phyloP scores from a whole-genome alignment of 352 stramenopile species.

The Nothophytophthora sp. region DNA sequence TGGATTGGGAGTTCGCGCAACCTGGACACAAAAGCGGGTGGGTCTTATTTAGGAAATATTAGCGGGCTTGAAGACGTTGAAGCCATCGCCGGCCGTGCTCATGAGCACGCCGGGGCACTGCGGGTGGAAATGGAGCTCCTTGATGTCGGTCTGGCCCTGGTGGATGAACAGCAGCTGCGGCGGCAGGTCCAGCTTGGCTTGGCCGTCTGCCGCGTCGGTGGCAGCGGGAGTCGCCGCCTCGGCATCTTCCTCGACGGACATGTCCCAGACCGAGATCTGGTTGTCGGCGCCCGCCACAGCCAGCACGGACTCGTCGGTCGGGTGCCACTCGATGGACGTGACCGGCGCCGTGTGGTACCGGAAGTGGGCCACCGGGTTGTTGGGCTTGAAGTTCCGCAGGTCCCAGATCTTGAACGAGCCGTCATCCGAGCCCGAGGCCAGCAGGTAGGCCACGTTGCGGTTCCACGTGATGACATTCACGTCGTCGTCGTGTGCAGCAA shows the following conservation, averaged over 20 bases:
- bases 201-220: constrained; percentile 38
- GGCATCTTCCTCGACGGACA: constrained; percentile 98
- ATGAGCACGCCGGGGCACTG: constrained; percentile 98
- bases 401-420: constrained; percentile 98
- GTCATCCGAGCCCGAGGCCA: constrained; percentile 98
- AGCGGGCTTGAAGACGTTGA: constrained; percentile 98
- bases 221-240: constrained; percentile 43
- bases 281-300: constrained; percentile 95
- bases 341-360: constrained; percentile 96
- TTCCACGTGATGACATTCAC: constrained; percentile 99
- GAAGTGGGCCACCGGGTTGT: constrained; percentile 94
- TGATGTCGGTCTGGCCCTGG: constrained; percentile 98
- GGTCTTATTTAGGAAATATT: constrained; percentile 88
- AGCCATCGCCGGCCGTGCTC: constrained; percentile 96
- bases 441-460: constrained; percentile 95
- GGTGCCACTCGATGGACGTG: constrained; percentile 99
- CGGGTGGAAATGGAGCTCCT: constrained; percentile 99
- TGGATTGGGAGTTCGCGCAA: constrained; percentile 18
- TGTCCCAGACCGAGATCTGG: constrained; percentile 98
- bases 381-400: constrained; percentile 91
- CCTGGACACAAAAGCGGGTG: constrained; percentile 14
- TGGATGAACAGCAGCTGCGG: constrained; percentile 99
- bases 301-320: constrained; percentile 99
- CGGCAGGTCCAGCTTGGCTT: constrained; percentile 91
- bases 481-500: constrained; percentile 94